Percentiles rank a stretch among this genome's conserved stretches.
These are phyloP conservation scores for Trichothecium roseum DNA, from an alignment of 2,329 filamentous ascomycete genomes.

Conservation along the genomic window DNA sequence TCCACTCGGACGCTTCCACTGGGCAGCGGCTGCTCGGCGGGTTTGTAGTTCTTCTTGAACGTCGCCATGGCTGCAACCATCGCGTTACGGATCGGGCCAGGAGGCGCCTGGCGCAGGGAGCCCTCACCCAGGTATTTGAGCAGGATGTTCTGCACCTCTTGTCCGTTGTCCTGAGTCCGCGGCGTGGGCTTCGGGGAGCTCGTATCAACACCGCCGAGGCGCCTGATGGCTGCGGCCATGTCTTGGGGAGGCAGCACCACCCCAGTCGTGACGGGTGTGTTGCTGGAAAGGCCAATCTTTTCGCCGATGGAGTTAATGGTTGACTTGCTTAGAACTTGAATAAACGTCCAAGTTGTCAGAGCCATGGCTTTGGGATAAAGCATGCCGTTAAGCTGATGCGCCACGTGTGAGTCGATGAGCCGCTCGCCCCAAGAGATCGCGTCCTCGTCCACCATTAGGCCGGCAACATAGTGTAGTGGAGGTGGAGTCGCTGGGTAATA, in stretches of 20 bases:
- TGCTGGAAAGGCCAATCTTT: constrained; percentile 29
- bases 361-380: constrained; percentile 44
- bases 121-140: too few relatives aligned
- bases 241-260: constrained; percentile 8
- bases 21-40: constrained; percentile 29
- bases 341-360: constrained; percentile 40
- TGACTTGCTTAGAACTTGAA: constrained; percentile 34
- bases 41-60: constrained; percentile 32
- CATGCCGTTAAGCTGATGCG: constrained; percentile 32
- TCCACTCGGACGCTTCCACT: constrained; percentile 41
- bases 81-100: too few relatives aligned
- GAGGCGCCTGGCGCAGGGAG: too few relatives aligned
- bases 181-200: too few relatives aligned
- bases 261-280: too few relatives aligned
- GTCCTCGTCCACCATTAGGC: constrained; percentile 39
- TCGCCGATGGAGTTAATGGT: constrained; percentile 31
- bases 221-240: constrained; percentile 1
- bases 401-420: constrained; percentile 36
- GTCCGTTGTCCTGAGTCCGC: too few relatives aligned
- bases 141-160: too few relatives aligned
- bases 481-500: constrained; percentile 49
- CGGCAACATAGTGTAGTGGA: constrained; percentile 43
- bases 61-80: constrained; percentile 1
- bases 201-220: too few relatives aligned
- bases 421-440: constrained; percentile 35